phyloP scores from a whole-genome alignment of 2,329 filamentous ascomycete species.

The Ceratocystis smalleyi region DNA sequence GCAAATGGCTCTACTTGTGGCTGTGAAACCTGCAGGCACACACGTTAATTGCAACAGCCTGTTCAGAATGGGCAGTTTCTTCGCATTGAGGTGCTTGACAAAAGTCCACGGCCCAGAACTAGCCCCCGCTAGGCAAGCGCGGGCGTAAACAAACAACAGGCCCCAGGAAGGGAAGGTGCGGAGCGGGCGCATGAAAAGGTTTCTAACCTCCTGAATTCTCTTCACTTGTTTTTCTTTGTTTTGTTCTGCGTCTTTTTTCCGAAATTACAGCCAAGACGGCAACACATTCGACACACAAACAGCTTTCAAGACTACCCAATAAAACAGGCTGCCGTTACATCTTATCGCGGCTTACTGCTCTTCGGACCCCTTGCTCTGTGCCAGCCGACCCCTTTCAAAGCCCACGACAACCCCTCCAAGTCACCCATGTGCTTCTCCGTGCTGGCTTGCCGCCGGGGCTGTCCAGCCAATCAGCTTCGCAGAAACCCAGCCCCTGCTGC shows the following conservation, averaged over 20 bases:
- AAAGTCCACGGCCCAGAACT: background rate
- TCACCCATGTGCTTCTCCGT: conserved; percentile 2
- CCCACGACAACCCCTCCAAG: too few relatives aligned
- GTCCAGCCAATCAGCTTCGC: background rate
- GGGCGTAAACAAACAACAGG: background rate
- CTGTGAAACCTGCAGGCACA: background rate
- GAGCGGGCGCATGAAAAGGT: background rate
- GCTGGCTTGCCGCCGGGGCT: conserved; percentile 4
- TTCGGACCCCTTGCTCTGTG: background rate
- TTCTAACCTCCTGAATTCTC: background rate
- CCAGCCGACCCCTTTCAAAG: background rate
- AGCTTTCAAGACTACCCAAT: background rate
- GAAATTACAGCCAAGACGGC: background rate
- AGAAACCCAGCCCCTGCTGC: background rate
- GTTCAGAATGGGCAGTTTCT: background rate
- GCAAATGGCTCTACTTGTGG: background rate
- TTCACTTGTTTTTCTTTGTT: background rate
- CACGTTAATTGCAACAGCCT: background rate
- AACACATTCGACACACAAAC: background rate
- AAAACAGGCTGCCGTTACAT: background rate
- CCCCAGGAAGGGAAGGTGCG: background rate
- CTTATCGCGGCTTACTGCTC: background rate
- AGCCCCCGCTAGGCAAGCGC: background rate
- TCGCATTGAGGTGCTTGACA: background rate
- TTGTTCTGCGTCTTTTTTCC: background rate